Conservation (phyloP, 2,329 filamentous ascomycete genomes). For the Cadophora sp. region DNA sequence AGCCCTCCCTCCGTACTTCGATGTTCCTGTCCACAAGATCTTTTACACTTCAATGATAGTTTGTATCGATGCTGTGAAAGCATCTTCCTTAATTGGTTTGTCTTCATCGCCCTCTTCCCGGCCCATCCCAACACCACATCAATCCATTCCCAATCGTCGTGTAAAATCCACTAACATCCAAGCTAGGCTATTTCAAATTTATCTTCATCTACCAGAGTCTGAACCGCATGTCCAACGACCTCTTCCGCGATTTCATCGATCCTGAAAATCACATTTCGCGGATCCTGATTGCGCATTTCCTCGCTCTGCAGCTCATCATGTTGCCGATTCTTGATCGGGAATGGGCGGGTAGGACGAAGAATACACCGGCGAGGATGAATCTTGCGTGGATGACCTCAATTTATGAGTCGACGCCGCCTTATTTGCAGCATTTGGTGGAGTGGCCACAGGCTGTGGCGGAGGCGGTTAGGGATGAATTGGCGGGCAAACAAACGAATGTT, state of each 20-base stretch:
- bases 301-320: conserved; percentile 54
- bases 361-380: conserved; percentile 18
- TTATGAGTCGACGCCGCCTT: neutral
- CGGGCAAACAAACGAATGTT: conserved; percentile 9
- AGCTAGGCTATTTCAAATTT: conserved; percentile 49
- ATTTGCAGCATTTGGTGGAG: conserved; percentile 20
- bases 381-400: conserved; percentile 25
- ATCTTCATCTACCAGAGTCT: conserved; percentile 51
- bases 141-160: neutral
- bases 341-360: conserved; percentile 36
- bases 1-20: conserved; percentile 52
- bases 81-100: conserved; percentile 38
- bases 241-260: conserved; percentile 53
- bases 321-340: conserved; percentile 48
- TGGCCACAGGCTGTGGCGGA: conserved; percentile 36
- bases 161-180: neutral
- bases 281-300: conserved; percentile 54
- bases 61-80: conserved; percentile 49
- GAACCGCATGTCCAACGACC: conserved; percentile 48
- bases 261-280: conserved; percentile 50
- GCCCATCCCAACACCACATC: neutral
- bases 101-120: neutral
- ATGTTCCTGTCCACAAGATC: conserved; percentile 51
- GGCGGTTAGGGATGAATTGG: conserved; percentile 19
- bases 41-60: conserved; percentile 55